Evolutionary conservation across 306 rosid genomes (phyloP), one percentile per base, ranked within the genome.

Genomic region (Quercus wislizeni): DNA sequence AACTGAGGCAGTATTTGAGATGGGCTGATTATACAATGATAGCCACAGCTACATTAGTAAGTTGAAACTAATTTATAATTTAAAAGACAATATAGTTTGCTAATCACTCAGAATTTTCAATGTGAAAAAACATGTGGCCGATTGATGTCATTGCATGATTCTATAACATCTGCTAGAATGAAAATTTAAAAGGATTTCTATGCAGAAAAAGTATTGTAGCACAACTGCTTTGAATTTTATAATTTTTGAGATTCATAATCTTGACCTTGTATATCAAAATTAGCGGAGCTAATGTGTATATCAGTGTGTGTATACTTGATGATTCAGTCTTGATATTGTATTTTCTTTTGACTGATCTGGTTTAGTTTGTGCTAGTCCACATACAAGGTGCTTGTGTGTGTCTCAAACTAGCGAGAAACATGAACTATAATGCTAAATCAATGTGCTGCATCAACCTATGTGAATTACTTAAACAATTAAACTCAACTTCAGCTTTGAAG

Each of bases 11-110:
- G 55, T 89, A 79, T 80, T 33, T 96, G 81, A 91, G 98, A 91
- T 96, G 99, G 99, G 88, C 83, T 19, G 99, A 96, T 82, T 93
- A 96, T 75, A 86, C 98, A 63, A 96, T 96, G 99, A 96, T 96
- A 82, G 98, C 98, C 73, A 80, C 99, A 71, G 77, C 99, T 63
- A 86, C 99, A 55, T 89, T 93, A 41, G 99, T 96, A 81, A 93
- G 98, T 90, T 33, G 23, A 57, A 18, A 23, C 76, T 25, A n/a
- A 67, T 58, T 69, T 8, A 74, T 59, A 35, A 51, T 11, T 73
- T 41, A 17, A 51, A 21, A 74, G 58, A 64, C 69, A 54, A 69
- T 20, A 76, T 31, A 59, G n/a, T 49, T 52, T 30, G 38, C 75
- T 74, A 54, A 75, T 43, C 63, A 62, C 51, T 33, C 70, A 7